These are phyloP conservation scores for Paraurostyla sp. DNA, from an alignment of 73 alveolate genomes.

Conservation along the genomic window DNA sequence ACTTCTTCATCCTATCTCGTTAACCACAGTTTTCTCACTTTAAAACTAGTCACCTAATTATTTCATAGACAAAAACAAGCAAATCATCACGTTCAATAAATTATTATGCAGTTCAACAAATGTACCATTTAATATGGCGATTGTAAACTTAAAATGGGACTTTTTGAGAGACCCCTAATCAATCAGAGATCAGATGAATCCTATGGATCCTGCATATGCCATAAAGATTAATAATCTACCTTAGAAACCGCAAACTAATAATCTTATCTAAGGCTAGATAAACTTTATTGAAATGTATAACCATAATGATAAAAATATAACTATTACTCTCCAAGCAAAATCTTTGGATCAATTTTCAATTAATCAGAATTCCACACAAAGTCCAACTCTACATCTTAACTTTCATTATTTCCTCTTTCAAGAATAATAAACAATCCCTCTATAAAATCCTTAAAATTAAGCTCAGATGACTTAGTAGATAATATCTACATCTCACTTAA, in stretches of 20 bases:
- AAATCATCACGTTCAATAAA: conserved; percentile 23
- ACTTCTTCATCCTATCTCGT: conserved; percentile 57
- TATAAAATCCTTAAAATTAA: neutral
- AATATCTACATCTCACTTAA: neutral
- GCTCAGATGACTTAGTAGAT: neutral
- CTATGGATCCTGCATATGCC: neutral
- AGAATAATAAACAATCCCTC: neutral
- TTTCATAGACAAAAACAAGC: conserved; percentile 15
- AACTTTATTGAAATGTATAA: neutral
- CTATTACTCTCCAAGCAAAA: conserved; percentile 23
- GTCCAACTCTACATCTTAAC: neutral
- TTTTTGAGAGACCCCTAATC: conserved; percentile 48
- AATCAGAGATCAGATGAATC: neutral
- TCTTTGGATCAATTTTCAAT: neutral
- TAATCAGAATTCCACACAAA: neutral
- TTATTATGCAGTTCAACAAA: conserved; percentile 16
- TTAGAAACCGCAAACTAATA: neutral
- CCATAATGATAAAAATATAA: conserved; percentile 31
- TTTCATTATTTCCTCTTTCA: neutral
- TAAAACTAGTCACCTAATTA: conserved; percentile 19
- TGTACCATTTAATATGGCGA: conserved; percentile 58
- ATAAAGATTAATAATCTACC: conserved; percentile 20
- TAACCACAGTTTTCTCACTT: neutral
- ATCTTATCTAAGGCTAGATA: conserved; percentile 27
- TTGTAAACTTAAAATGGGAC: conserved; percentile 10